Conservation (phyloP, 495 filamentous ascomycete species). For the Aspergillus nanangensis region DNA sequence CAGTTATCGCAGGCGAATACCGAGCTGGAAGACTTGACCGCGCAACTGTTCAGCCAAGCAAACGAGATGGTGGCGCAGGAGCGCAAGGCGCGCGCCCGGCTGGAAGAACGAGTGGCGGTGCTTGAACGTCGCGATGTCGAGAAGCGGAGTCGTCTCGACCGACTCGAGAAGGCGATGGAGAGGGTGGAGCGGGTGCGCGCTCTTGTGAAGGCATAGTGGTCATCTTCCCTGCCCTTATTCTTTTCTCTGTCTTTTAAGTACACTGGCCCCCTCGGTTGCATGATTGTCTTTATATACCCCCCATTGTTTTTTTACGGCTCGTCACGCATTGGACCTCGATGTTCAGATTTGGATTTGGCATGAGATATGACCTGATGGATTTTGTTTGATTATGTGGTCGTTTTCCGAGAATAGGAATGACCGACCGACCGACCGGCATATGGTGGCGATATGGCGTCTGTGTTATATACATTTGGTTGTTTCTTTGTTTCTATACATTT, state of each 20-base stretch:
- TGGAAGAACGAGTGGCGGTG: slow-evolving; percentile 70
- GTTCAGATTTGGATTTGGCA: slow-evolving; percentile 1
- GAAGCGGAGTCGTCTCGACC: slow-evolving; percentile 65
- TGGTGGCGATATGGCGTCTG: no score
- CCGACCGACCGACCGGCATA: slow-evolving; percentile 5
- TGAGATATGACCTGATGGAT: slow-evolving; percentile 11
- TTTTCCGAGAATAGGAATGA: slow-evolving; percentile 8
- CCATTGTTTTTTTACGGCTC: slow-evolving; percentile 1
- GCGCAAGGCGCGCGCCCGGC: slow-evolving; percentile 68
- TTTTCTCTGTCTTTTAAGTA: slow-evolving; percentile 5
- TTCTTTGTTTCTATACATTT: no score
- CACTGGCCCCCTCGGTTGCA: neutral
- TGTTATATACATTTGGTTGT: no score
- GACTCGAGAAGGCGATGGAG: slow-evolving; percentile 73
- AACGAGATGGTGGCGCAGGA: slow-evolving; percentile 97
- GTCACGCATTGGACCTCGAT: neutral
- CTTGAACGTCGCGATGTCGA: slow-evolving; percentile 67
- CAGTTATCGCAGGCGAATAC: slow-evolving; percentile 63
- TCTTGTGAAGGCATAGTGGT: slow-evolving; percentile 49
- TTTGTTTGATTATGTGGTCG: no score
- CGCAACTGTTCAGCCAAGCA: slow-evolving; percentile 83
- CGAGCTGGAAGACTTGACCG: slow-evolving; percentile 88
- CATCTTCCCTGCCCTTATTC: neutral
- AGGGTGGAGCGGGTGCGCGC: slow-evolving; percentile 70
- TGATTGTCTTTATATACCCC: slow-evolving; percentile 3